Evolutionary conservation across 768 basidiomycete genomes (phyloP).

Genomic region (Candolleomyces aberdarensis): DNA sequence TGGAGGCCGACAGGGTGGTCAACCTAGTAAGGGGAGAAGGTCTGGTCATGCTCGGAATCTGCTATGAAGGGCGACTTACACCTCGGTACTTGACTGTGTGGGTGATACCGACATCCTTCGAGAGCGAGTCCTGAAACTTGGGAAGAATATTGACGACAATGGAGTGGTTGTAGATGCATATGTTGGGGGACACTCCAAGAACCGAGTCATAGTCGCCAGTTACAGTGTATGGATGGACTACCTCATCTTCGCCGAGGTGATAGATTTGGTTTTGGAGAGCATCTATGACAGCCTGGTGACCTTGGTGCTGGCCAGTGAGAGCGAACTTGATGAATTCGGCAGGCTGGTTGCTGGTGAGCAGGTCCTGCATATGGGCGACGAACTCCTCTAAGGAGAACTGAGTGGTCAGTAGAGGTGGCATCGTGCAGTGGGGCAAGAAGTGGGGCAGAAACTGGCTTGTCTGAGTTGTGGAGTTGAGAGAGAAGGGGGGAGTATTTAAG

Average conservation of each 20-base stretch:
- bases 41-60: too few species aligned
- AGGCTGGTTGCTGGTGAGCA: background rate
- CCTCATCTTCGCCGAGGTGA: background rate
- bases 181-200: constrained; percentile 10
- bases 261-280: background rate
- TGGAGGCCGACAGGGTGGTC: background rate
- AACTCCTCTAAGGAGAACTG: background rate
- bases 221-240: background rate
- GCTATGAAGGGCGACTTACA: background rate
- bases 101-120: background rate
- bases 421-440: too few species aligned
- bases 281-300: background rate
- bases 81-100: background rate
- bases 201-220: constrained; percentile 19
- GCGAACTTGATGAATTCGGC: background rate
- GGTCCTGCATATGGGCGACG: background rate
- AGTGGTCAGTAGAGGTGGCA: background rate
- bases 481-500: too few species aligned
- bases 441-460: background rate
- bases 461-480: too few species aligned
- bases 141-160: background rate
- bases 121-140: background rate
- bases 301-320: background rate
- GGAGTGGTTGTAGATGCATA: background rate
- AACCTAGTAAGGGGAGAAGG: background rate